Evolutionary conservation across 2,329 filamentous ascomycete genomes (phyloP).

Genomic region (Fulvia fulva): DNA sequence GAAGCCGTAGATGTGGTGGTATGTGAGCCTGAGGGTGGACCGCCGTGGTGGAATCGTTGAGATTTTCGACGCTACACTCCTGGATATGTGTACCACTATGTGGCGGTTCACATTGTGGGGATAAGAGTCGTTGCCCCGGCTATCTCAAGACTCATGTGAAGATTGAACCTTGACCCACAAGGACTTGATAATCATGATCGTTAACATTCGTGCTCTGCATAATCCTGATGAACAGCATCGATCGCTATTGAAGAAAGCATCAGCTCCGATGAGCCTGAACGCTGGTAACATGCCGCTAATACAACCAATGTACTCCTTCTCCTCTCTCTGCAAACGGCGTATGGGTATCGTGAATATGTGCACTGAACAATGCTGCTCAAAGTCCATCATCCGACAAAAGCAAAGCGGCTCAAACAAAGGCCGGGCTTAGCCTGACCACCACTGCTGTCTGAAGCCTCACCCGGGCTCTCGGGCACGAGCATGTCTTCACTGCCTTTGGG

Average conservation of each 20-base stretch:
- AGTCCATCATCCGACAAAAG: constrained; percentile 27
- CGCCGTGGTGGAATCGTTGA: no score
- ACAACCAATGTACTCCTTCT: background rate
- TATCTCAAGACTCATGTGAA: no score
- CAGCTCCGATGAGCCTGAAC: background rate
- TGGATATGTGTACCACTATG: no score
- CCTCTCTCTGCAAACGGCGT: background rate
- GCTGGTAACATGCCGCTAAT: background rate
- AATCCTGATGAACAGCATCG: background rate
- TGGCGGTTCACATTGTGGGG: no score
- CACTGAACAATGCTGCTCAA: background rate
- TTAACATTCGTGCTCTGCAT: background rate
- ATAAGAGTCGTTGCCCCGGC: no score
- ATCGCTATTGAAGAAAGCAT: background rate
- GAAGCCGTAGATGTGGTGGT: no score
- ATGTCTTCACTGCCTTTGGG: constrained; percentile 46
- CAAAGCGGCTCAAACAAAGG: constrained; percentile 40
- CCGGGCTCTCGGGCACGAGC: constrained; percentile 43
- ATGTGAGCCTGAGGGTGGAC: no score
- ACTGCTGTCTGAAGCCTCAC: constrained; percentile 36
- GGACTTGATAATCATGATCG: background rate
- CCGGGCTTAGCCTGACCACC: constrained; percentile 31
- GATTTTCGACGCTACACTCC: no score
- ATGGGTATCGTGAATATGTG: background rate
- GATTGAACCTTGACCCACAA: no score